Evolutionary conservation across 2,329 filamentous ascomycete genomes (phyloP).

Genomic region (Dothidotthia symphoricarpi): DNA sequence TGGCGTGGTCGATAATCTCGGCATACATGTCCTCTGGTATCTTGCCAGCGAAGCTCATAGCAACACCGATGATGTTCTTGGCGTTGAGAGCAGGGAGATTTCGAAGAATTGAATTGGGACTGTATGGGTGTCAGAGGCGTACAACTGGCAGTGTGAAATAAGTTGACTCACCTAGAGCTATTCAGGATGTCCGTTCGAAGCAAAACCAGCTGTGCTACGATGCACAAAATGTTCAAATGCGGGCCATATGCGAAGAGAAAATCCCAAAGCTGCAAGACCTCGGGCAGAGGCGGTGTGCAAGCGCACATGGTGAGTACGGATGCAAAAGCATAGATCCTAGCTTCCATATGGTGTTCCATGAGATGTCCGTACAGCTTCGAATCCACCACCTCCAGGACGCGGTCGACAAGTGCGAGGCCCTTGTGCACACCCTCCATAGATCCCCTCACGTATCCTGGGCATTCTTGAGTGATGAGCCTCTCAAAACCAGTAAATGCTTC

Average conservation of each 20-base stretch:
- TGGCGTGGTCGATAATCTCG: slow-evolving; percentile 84
- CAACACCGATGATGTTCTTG: slow-evolving; percentile 78
- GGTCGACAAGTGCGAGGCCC: slow-evolving; percentile 86
- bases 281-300: slow-evolving; percentile 89
- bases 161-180: slow-evolving; percentile 68
- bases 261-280: slow-evolving; percentile 93
- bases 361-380: slow-evolving; percentile 82
- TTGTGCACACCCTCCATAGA: slow-evolving; percentile 97
- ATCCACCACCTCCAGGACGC: slow-evolving; percentile 87
- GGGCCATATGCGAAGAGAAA: slow-evolving; percentile 95
- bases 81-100: slow-evolving; percentile 83
- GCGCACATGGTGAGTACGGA: slow-evolving; percentile 92
- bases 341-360: slow-evolving; percentile 80
- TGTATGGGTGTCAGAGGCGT: slow-evolving; percentile 44
- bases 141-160: not conserved
- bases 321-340: slow-evolving; percentile 94
- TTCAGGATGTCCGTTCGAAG: slow-evolving; percentile 81
- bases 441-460: slow-evolving; percentile 88
- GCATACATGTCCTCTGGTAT: slow-evolving; percentile 88
- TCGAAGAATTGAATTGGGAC: slow-evolving; percentile 87
- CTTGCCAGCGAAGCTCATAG: slow-evolving; percentile 81
- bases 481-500: slow-evolving; percentile 93
- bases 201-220: slow-evolving; percentile 89
- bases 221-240: slow-evolving; percentile 92
- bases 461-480: slow-evolving; percentile 80